Evolutionary conservation across 2,329 filamentous ascomycete genomes (phyloP).

Genomic region (Plectosphaerella cucumerina): DNA sequence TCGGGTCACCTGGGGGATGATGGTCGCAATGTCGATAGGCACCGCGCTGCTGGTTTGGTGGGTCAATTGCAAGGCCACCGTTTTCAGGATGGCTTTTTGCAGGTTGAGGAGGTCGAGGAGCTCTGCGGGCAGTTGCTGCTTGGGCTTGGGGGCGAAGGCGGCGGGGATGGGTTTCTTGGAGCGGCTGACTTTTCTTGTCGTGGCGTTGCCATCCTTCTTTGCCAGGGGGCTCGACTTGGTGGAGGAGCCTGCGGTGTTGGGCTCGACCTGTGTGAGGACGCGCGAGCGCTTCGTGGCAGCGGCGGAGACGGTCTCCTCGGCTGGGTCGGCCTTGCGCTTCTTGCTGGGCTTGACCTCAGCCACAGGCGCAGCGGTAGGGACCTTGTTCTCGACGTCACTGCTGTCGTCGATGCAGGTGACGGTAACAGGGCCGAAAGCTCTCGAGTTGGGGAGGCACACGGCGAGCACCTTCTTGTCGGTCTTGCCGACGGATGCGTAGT

Average conservation of each 20-base stretch:
- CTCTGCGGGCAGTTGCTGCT: conserved; percentile 42
- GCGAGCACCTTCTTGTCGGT: conserved; percentile 6
- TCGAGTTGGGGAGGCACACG: conserved; percentile 8
- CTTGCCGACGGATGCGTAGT: conserved; percentile 1
- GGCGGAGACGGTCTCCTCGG: conserved; percentile 4
- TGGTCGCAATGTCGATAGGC: conserved; percentile 58
- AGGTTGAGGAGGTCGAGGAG: conserved; percentile 58
- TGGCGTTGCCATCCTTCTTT: conserved; percentile 20
- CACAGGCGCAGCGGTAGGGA: neutral
- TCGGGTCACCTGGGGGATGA: conserved; percentile 60
- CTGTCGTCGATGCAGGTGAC: conserved; percentile 1
- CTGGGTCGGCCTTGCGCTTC: conserved; percentile 10
- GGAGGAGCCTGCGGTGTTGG: neutral
- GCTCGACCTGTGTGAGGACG: neutral
- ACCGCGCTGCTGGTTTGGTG: conserved; percentile 57
- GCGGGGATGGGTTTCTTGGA: conserved; percentile 10
- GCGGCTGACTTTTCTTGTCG: conserved; percentile 10
- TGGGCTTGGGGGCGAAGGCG: neutral
- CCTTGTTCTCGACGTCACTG: conserved; percentile 6
- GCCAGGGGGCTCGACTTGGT: conserved; percentile 17
- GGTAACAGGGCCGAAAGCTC: neutral
- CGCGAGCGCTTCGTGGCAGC: conserved; percentile 9
- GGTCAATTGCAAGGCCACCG: conserved; percentile 63
- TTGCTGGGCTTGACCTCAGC: conserved; percentile 1
- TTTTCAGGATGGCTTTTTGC: conserved; percentile 64